Base-by-base conservation (phyloP, 2,329 filamentous ascomycete genomes). In the Trichoderma atroviride region DNA sequence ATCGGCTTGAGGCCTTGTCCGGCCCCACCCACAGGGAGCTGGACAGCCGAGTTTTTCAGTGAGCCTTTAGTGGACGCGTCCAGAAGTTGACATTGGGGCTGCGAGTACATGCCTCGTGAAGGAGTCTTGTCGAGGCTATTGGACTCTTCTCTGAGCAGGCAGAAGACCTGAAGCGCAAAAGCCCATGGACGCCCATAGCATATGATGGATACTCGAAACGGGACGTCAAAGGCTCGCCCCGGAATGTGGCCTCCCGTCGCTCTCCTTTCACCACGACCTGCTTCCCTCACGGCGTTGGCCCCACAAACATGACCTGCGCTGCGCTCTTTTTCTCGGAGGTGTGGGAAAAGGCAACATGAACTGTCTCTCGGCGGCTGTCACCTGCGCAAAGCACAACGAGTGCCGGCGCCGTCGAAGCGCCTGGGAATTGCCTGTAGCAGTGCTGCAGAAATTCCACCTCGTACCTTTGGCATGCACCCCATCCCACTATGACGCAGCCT, bases 1-100 rank as follows among this genome's bases (percentile, higher is more conserved):
- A 72, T 72, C 71, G 71, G 71, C 71, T 66, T 70, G 70, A 63
- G 47, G 65, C 65, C 57, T 68, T 61, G 65, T 68, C 70, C 62
- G 59, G 69, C 66, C 53, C 71, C 71, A 71, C 71, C 60, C 61
- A 56, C 65, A 63, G 65, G 65, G 68, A 52, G 62, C 61, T 69
- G 66, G 24, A 27, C 61, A 69, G 61, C 40, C 63, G 61, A 62
- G 52, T 69, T 64, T 50, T 66, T 58, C 61, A 64, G 62, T 31
- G 47, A 50, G 52, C 24, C 27, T 31, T 55, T 27, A 55, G 52
- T 55, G 52, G 24, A 4, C 47, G 47, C 47, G 47, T 50, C 47
- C 47, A 50, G n/a, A 22, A 13, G 47, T 50, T 10, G 47, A 50
- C 47, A 13, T 13, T 9, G n/a, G 40, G 16, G n/a, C 40, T 43